Base-by-base conservation (phyloP, 768 basidiomycete species). In the Collybia mongolica region DNA sequence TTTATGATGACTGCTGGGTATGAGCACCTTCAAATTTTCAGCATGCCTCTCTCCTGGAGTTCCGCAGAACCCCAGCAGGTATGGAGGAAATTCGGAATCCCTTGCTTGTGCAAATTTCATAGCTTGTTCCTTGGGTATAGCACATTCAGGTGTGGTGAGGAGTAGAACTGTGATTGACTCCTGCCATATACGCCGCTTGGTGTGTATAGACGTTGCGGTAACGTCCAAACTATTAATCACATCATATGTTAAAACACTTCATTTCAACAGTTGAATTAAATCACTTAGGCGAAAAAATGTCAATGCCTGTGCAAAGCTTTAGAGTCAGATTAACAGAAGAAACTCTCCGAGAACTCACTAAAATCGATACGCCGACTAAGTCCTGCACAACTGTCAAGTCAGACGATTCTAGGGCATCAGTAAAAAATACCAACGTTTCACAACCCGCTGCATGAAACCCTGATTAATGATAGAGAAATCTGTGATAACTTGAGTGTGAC, bases 251-350 rank as follows among this genome's bases (percentile, higher is more conserved):
- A 38, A 48, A 51, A 9, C 17, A 14, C 2, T 22, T 35, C 38
- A 48, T 12, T 23, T 19, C 11, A 12, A 48, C 17, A 17, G 17
- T 22, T 4, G n/a, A 26, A 26, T 9, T 46, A 22, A 43, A 42
- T 22, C 48, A 82, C 86, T 79, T 74, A 18, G 90, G 90, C 14
- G 88, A 90, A 63, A 91, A 91, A 44, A 91, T 78, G 61, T 92
- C 90, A 54, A 91, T 78, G 64, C 86, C 86, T 89, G 28, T 15
- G 37, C 43, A 37, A 22, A 8, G 26, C 45, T 18, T 26, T 44
- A 36, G 17, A 19, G 23, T 49, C 11, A 40, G 26, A 40, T 29
- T 41, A 23, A 23, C 5, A 44, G 18, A 1, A 22, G 8, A n/a
- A 9, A 49, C 17, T 40, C 39, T 18, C 8, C n/a, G 32, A 28